These are phyloP conservation scores for Terfezia boudieri DNA, from an alignment of 495 filamentous ascomycete species.

Conservation along the genomic window DNA sequence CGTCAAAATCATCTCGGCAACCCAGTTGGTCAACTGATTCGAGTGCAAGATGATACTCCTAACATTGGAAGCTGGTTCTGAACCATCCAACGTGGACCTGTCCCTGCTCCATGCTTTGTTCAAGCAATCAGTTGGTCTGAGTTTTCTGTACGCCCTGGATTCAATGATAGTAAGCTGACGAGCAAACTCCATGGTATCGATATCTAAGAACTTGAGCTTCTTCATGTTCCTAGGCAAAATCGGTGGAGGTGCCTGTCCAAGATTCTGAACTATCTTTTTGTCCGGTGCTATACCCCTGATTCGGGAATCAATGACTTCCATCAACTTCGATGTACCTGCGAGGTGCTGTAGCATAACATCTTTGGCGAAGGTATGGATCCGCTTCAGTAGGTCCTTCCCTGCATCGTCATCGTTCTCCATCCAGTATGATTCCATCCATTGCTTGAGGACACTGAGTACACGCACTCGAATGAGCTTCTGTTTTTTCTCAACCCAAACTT, in stretches of 20 bases:
- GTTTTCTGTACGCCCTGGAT: conserved; percentile 80
- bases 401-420: conserved; percentile 80
- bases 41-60: conserved; percentile 92
- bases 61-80: conserved; percentile 81
- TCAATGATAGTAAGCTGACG: conserved; percentile 94
- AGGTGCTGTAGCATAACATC: conserved; percentile 86
- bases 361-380: conserved; percentile 74
- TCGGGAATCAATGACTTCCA: conserved; percentile 69
- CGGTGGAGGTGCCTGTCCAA: conserved; percentile 58
- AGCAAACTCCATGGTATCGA: conserved; percentile 87
- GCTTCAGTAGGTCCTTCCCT: conserved; percentile 61
- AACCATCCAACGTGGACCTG: conserved; percentile 56
- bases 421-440: conserved; percentile 96
- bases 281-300: conserved; percentile 67
- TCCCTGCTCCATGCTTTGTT: conserved; percentile 94
- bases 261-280: conserved; percentile 66
- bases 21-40: conserved; percentile 97
- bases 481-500: conserved; percentile 78
- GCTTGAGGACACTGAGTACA: conserved; percentile 92
- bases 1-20: conserved; percentile 96
- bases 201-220: conserved; percentile 96
- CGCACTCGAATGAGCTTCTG: conserved; percentile 88
- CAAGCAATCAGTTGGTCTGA: conserved; percentile 82
- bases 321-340: conserved; percentile 56
- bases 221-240: conserved; percentile 99